Conservation (phyloP, 2,329 filamentous ascomycete species). For the Whalleya microplaca region DNA sequence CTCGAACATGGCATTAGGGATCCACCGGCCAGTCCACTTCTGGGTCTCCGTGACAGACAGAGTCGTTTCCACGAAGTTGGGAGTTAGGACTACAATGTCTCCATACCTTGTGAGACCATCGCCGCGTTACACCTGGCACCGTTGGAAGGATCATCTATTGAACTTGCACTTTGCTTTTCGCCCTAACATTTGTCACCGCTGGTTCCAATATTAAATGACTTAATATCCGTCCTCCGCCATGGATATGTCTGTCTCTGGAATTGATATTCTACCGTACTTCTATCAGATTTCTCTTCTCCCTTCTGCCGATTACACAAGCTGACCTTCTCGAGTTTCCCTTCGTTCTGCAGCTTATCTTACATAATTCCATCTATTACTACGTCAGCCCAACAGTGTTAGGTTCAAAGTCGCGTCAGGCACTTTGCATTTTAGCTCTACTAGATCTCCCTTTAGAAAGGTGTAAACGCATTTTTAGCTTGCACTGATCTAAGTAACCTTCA, state of each 20-base stretch:
- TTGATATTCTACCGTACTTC: slow-evolving; percentile 27
- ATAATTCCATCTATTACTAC: slow-evolving; percentile 17
- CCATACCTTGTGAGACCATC: slow-evolving; percentile 39
- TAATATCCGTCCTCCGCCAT: slow-evolving; percentile 39
- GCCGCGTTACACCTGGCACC: slow-evolving; percentile 38
- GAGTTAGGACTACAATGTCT: slow-evolving; percentile 24
- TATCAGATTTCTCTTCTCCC: slow-evolving; percentile 18
- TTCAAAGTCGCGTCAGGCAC: slow-evolving; percentile 18
- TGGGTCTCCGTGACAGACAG: slow-evolving; percentile 32
- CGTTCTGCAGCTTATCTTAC: slow-evolving; percentile 31
- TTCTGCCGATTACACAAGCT: slow-evolving; percentile 25
- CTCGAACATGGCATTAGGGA: slow-evolving; percentile 27
- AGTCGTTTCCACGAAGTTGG: slow-evolving; percentile 35
- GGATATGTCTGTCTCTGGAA: slow-evolving; percentile 25
- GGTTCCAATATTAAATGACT: slow-evolving; percentile 40
- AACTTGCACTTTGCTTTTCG: slow-evolving; percentile 36
- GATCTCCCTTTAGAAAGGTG: slow-evolving; percentile 7
- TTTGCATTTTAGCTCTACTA: slow-evolving; percentile 10
- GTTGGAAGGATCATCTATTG: slow-evolving; percentile 37
- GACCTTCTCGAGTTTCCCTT: slow-evolving; percentile 11
- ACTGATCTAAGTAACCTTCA: neutral
- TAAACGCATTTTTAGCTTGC: slow-evolving; percentile 4
- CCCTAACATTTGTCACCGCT: slow-evolving; percentile 39
- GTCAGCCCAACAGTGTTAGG: slow-evolving; percentile 17
- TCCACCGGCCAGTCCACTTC: slow-evolving; percentile 34